A percentile compares a stretch with the other conserved stretches of the same genome.
Evolutionary conservation across 768 basidiomycete genomes (phyloP).

Genomic region (Leccinum obscurum): DNA sequence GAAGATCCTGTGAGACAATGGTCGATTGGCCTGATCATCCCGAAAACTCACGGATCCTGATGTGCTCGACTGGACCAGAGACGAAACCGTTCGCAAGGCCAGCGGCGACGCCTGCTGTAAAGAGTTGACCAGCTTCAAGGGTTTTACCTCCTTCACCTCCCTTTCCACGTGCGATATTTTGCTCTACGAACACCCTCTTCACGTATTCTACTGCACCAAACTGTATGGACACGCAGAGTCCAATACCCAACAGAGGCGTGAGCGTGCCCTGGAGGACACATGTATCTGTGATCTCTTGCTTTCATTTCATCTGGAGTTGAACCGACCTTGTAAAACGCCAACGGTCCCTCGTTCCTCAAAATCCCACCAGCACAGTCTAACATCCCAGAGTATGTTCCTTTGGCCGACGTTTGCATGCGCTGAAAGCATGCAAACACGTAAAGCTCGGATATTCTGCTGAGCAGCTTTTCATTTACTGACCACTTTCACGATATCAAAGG

Average conservation of each 20-base stretch:
- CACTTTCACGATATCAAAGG: constrained; percentile 97
- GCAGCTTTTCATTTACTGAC: constrained; percentile 45
- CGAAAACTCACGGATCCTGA: constrained; percentile 62
- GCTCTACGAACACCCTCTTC: constrained; percentile 73
- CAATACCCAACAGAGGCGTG: constrained; percentile 88
- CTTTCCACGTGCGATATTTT: constrained; percentile 55
- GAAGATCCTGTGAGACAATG: constrained; percentile 7
- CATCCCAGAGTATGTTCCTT: constrained; percentile 88
- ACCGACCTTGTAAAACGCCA: constrained; percentile 91
- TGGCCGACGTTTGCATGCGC: constrained; percentile 94
- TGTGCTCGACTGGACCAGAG: constrained; percentile 95
- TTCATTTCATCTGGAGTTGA: background rate
- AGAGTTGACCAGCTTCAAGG: constrained; percentile 60
- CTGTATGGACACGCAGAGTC: constrained; percentile 94
- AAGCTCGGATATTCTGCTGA: constrained; percentile 2
- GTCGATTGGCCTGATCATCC: background rate
- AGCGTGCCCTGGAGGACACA: constrained; percentile 69
- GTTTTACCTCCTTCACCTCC: constrained; percentile 67
- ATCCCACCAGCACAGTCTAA: constrained; percentile 89
- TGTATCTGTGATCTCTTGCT: background rate
- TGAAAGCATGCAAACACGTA: constrained; percentile 32
- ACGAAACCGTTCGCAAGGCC: constrained; percentile 91
- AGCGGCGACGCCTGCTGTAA: constrained; percentile 76
- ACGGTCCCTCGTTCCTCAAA: constrained; percentile 85
- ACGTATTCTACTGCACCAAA: constrained; percentile 87